Conservation (phyloP, 2,329 filamentous ascomycete species). For the Sporothrix variecibatus region DNA sequence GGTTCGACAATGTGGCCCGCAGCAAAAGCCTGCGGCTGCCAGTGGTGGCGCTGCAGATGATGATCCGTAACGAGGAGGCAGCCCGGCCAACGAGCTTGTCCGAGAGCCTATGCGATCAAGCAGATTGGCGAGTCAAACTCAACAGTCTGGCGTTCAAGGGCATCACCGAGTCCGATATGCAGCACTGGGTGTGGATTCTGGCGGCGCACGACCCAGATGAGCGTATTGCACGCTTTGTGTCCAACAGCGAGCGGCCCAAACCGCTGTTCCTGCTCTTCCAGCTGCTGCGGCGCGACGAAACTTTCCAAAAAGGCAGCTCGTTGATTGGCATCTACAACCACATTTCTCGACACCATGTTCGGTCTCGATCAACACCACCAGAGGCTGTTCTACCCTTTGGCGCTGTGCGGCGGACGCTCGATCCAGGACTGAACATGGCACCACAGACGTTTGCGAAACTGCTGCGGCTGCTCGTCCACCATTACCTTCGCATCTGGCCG, state of each 20-base stretch:
- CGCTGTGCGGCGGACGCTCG: constrained; percentile 29
- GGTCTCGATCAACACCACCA: background rate
- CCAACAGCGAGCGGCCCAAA: constrained; percentile 37
- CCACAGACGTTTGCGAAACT: constrained; percentile 33
- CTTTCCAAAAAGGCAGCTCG: constrained; percentile 37
- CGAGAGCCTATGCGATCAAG: constrained; percentile 31
- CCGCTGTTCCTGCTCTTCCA: constrained; percentile 45
- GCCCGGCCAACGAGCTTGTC: constrained; percentile 31
- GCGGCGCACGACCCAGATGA: constrained; percentile 40
- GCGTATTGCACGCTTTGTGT: constrained; percentile 42
- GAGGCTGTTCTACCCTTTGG: constrained; percentile 26
- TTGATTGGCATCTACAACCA: constrained; percentile 41
- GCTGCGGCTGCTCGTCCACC: constrained; percentile 35
- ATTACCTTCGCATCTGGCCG: constrained; percentile 38
- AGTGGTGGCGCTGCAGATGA: constrained; percentile 34
- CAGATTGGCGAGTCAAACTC: constrained; percentile 39
- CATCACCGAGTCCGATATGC: constrained; percentile 39
- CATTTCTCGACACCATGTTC: constrained; percentile 31
- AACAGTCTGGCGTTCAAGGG: constrained; percentile 39
- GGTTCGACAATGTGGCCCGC: constrained; percentile 30
- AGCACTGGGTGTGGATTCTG: constrained; percentile 48
- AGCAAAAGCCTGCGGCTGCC: constrained; percentile 34
- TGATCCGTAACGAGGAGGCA: constrained; percentile 33
- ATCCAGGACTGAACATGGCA: constrained; percentile 34
- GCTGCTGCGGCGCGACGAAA: constrained; percentile 41